phyloP scores from a whole-genome alignment of 164 flowering plant species.

The Cinnamomum micranthum region DNA sequence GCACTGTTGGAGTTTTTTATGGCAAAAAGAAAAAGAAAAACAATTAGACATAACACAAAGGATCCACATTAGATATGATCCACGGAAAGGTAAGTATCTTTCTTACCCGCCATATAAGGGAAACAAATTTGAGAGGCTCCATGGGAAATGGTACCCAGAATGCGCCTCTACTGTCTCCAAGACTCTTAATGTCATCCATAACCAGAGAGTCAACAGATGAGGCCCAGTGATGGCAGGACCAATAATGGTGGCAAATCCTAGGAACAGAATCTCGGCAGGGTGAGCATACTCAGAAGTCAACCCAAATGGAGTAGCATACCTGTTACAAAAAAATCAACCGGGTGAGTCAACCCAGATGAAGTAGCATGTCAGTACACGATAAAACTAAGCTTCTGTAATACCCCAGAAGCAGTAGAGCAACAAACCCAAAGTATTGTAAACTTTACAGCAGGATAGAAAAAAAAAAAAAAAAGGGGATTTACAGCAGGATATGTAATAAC shows the following conservation, averaged over 20 bases:
- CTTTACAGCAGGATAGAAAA: no score
- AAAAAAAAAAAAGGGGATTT: no score
- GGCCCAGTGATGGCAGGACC: conserved; percentile 99
- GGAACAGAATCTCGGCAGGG: conserved; percentile 95
- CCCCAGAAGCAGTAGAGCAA: not conserved
- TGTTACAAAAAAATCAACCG: conserved; percentile 17
- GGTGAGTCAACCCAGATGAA: conserved; percentile 25
- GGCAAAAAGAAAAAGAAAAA: not conserved
- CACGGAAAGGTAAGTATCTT: not conserved
- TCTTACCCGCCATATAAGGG: conserved; percentile 95
- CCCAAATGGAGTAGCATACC: conserved; percentile 99
- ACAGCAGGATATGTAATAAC: not conserved
- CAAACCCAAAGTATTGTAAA: conserved; percentile 4
- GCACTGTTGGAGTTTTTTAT: conserved; percentile 43
- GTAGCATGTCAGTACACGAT: conserved; percentile 74
- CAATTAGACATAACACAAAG: conserved; percentile 1
- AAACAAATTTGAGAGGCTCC: conserved; percentile 85
- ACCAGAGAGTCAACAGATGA: conserved; percentile 87
- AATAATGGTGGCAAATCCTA: conserved; percentile 94
- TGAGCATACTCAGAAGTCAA: conserved; percentile 99
- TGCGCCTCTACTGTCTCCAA: conserved; percentile 99
- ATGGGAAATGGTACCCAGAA: conserved; percentile 97
- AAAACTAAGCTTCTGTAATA: not conserved
- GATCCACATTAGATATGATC: not conserved
- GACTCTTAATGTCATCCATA: conserved; percentile 95